Percentiles rank a stretch among this genome's conserved stretches.
Evolutionary conservation across 2,329 filamentous ascomycete genomes (phyloP).

Genomic region (Fusarium begoniae): DNA sequence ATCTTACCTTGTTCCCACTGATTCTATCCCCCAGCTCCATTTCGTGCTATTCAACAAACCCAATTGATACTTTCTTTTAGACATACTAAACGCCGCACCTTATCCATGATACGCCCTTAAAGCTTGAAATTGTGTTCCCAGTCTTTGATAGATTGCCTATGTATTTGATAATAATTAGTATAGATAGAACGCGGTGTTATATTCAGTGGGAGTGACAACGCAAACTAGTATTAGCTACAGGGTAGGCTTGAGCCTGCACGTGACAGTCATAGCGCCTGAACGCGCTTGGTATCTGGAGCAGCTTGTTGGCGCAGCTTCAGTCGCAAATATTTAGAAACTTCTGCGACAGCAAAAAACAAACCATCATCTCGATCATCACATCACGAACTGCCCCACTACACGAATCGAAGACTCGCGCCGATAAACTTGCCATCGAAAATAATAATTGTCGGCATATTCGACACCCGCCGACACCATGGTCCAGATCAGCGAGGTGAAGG

Average conservation of each 20-base stretch:
- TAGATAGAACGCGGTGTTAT: background rate
- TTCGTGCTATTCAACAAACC: background rate
- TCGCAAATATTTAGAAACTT: constrained; percentile 49
- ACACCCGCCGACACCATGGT: constrained; percentile 69
- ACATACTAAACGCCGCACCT: background rate
- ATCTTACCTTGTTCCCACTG: background rate
- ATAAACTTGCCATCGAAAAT: background rate
- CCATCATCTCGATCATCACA: constrained; percentile 10
- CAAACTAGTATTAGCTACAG: constrained; percentile 11
- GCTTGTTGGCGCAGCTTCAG: constrained; percentile 41
- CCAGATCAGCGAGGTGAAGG: constrained; percentile 93
- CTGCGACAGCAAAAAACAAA: constrained; percentile 31
- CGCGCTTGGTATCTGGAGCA: constrained; percentile 39
- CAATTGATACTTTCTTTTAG: background rate
- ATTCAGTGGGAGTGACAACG: background rate
- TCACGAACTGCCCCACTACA: constrained; percentile 6
- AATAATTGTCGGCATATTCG: constrained; percentile 24
- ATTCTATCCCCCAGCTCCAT: background rate
- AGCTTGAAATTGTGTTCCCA: too few species aligned
- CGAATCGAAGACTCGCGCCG: constrained; percentile 2
- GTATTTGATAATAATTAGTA: background rate
- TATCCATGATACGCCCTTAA: background rate
- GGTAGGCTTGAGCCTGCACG: constrained; percentile 32
- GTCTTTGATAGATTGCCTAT: background rate
- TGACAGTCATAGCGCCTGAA: constrained; percentile 39